Percentiles rank a stretch among this genome's conserved stretches.
Evolutionary conservation across 208 protist genomes (phyloP).

Genomic region (Leishmania gerbilli): DNA sequence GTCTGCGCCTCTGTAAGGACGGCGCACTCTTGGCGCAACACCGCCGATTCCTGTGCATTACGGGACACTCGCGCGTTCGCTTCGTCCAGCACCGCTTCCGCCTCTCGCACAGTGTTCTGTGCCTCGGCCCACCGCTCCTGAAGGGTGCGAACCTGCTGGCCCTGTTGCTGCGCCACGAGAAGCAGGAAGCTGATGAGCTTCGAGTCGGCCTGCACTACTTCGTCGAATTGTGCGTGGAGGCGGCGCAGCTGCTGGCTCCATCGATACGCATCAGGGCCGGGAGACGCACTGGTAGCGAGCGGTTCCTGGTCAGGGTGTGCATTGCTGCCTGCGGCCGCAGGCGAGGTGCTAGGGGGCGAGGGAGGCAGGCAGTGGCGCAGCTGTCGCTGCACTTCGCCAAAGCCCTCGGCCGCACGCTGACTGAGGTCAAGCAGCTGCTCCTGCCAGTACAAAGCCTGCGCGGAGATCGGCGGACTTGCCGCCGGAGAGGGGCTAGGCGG

Average conservation of each 20-base stretch:
- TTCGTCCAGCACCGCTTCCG: conserved; percentile 14
- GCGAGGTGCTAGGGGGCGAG: neutral
- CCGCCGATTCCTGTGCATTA: neutral
- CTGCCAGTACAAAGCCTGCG: conserved; percentile 13
- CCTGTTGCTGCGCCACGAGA: conserved; percentile 18
- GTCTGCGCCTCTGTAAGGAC: conserved; percentile 12
- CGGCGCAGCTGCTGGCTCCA: conserved; percentile 2
- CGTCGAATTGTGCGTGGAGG: conserved; percentile 12
- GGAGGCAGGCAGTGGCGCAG: conserved; percentile 2
- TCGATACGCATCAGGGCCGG: neutral
- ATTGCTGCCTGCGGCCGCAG: neutral
- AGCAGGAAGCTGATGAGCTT: conserved; percentile 26
- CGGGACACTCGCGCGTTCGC: neutral
- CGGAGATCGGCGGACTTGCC: neutral
- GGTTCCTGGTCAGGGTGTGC: neutral
- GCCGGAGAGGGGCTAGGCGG: neutral
- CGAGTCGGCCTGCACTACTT: conserved; percentile 26
- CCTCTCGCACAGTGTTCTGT: conserved; percentile 13
- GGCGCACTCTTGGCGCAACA: conserved; percentile 19
- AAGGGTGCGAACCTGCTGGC: neutral
- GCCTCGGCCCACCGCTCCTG: conserved; percentile 23
- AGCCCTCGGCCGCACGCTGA: conserved; percentile 3
- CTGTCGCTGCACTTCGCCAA: conserved; percentile 11
- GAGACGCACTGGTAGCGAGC: neutral
- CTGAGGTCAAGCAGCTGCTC: conserved; percentile 12